Evolutionary conservation across 441 rosid genomes (phyloP).

Genomic region (Mallotus japonicus): DNA sequence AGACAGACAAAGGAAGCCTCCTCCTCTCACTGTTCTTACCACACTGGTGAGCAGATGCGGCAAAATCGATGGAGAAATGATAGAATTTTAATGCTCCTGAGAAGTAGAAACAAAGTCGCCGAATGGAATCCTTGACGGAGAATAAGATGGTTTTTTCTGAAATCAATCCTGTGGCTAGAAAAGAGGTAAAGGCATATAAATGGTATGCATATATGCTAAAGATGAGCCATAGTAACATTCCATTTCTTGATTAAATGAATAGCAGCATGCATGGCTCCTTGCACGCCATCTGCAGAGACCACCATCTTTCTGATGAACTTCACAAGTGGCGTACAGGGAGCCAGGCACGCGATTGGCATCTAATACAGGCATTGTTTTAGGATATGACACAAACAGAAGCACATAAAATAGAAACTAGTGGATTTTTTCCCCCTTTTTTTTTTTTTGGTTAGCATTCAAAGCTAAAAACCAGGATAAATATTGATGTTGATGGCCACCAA

Average conservation of each 20-base stretch:
- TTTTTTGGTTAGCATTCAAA: neutral
- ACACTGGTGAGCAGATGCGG: no score
- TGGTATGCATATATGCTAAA: neutral
- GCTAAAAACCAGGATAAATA: slow-evolving; percentile 10
- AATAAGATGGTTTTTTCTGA: no score
- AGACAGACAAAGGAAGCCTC: no score
- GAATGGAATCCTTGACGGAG: neutral
- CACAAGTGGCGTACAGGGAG: slow-evolving; percentile 57
- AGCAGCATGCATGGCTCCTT: slow-evolving; percentile 46
- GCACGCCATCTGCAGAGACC: slow-evolving; percentile 47
- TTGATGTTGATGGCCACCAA: neutral
- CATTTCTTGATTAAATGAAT: neutral
- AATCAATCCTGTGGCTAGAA: neutral
- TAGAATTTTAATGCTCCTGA: no score
- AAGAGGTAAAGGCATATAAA: neutral
- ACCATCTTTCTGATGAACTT: slow-evolving; percentile 35
- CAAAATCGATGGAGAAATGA: no score
- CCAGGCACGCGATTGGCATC: slow-evolving; percentile 36
- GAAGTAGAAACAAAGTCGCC: no score
- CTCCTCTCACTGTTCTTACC: no score
- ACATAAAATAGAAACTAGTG: neutral
- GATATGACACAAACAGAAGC: neutral
- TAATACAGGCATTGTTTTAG: no score
- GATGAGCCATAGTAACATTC: neutral
- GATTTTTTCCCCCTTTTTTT: no score